phyloP scores from a whole-genome alignment of 1,139 yeast species.

The Suhomyces coccinellae region DNA sequence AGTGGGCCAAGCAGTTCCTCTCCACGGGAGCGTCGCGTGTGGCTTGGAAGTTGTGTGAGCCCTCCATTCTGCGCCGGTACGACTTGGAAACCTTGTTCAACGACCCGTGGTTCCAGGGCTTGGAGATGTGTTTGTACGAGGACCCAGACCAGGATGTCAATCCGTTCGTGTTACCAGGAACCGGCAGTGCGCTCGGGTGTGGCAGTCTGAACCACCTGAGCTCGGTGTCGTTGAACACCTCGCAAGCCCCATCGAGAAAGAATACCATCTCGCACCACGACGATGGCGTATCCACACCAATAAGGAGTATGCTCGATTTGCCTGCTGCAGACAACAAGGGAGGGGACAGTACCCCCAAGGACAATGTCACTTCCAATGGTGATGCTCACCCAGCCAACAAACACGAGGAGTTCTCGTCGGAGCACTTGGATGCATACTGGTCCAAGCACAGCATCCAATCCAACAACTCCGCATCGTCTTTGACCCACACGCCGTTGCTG shows the following conservation, averaged over 20 bases:
- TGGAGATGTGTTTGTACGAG: constrained; percentile 65
- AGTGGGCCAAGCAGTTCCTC: constrained; percentile 61
- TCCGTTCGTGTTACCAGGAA: constrained; percentile 36
- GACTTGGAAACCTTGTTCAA: constrained; percentile 52
- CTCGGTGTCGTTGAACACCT: constrained; percentile 25
- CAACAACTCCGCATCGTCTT: constrained; percentile 30
- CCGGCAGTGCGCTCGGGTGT: constrained; percentile 16
- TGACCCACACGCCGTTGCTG: constrained; percentile 20
- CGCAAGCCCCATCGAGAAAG: constrained; percentile 39
- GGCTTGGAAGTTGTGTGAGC: constrained; percentile 77
- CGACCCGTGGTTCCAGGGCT: constrained; percentile 63
- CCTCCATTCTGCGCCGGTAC: constrained; percentile 54
- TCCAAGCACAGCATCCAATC: constrained; percentile 18
- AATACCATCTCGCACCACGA: constrained; percentile 27
- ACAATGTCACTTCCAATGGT: background rate
- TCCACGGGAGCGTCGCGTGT: constrained; percentile 61
- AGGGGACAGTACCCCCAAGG: no score
- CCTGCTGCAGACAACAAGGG: no score
- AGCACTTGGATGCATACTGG: no score
- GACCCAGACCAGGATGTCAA: constrained; percentile 47
- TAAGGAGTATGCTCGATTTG: constrained; percentile 47
- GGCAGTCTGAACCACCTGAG: constrained; percentile 12
- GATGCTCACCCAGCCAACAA: no score
- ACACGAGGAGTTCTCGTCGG: no score
- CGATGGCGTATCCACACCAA: constrained; percentile 25